Evolutionary conservation across 192 early-diverging fungal genomes (phyloP).

Genomic region (Allomyces macrogynus): DNA sequence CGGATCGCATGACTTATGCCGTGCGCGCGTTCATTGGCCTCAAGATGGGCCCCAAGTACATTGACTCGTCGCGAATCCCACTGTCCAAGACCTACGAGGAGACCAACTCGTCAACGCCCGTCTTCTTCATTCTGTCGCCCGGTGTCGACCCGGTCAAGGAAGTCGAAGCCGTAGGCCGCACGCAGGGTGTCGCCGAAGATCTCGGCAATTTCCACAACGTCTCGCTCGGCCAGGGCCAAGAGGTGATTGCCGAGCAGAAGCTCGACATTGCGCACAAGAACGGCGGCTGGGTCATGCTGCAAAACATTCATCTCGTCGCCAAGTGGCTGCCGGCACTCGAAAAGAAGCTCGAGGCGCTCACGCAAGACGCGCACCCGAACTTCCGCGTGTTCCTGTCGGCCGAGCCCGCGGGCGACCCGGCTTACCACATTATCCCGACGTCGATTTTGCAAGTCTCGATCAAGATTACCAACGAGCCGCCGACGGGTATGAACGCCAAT

Average conservation of each 20-base stretch:
- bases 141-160: slow-evolving; percentile 91
- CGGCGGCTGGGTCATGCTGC: slow-evolving; percentile 90
- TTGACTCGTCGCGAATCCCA: not conserved
- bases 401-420: slow-evolving; percentile 38
- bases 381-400: slow-evolving; percentile 95
- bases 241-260: slow-evolving; percentile 62
- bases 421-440: slow-evolving; percentile 73
- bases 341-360: slow-evolving; percentile 55
- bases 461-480: slow-evolving; percentile 87
- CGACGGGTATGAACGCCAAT: slow-evolving; percentile 87
- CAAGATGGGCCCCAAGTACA: slow-evolving; percentile 53
- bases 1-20: slow-evolving; percentile 72
- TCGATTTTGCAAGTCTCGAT: slow-evolving; percentile 75
- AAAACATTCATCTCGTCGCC: slow-evolving; percentile 91
- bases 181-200: slow-evolving; percentile 29
- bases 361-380: slow-evolving; percentile 29
- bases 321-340: slow-evolving; percentile 86
- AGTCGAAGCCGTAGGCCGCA: slow-evolving; percentile 69
- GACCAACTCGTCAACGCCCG: slow-evolving; percentile 43
- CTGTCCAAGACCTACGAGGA: slow-evolving; percentile 49
- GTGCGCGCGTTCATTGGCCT: slow-evolving; percentile 45
- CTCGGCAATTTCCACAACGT: slow-evolving; percentile 57
- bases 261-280: slow-evolving; percentile 59
- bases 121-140: slow-evolving; percentile 76
- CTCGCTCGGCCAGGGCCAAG: slow-evolving; percentile 87